These are phyloP conservation scores for Vicia faba DNA, from an alignment of 306 rosid genomes.

Conservation along the genomic window DNA sequence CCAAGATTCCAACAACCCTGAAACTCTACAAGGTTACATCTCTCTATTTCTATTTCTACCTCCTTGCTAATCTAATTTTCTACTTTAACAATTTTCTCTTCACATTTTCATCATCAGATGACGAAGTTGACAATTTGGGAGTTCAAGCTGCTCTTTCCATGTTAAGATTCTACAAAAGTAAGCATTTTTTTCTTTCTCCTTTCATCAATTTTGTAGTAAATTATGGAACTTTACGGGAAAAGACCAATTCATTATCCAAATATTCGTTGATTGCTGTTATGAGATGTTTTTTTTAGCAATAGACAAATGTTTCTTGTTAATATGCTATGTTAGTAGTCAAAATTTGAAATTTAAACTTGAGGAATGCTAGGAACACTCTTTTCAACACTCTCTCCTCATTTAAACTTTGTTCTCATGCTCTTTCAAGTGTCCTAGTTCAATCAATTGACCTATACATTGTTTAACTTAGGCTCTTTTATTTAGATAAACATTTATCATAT, in stretches of 20 bases:
- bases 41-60: too few relatives aligned
- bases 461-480: too few relatives aligned
- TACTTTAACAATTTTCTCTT: neutral
- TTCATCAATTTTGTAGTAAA: neutral
- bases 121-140: conserved; percentile 55
- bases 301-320: neutral
- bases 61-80: neutral
- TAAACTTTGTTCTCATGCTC: too few relatives aligned
- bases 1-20: conserved; percentile 46
- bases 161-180: conserved; percentile 79
- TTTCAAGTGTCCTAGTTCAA: too few relatives aligned
- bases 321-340: too few relatives aligned
- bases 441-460: too few relatives aligned
- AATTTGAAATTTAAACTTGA: too few relatives aligned
- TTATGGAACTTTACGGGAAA: neutral
- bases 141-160: conserved; percentile 66
- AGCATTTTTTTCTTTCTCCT: neutral
- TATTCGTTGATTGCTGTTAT: neutral
- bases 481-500: too few relatives aligned
- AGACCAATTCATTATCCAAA: neutral
- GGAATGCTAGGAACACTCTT: too few relatives aligned
- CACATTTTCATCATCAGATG: conserved; percentile 35
- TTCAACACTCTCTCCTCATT: too few relatives aligned
- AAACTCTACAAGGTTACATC: conserved; percentile 50
- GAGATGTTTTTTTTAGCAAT: neutral